phyloP scores from a whole-genome alignment of 192 early-diverging fungal species.

The Gonapodya prolifera region DNA sequence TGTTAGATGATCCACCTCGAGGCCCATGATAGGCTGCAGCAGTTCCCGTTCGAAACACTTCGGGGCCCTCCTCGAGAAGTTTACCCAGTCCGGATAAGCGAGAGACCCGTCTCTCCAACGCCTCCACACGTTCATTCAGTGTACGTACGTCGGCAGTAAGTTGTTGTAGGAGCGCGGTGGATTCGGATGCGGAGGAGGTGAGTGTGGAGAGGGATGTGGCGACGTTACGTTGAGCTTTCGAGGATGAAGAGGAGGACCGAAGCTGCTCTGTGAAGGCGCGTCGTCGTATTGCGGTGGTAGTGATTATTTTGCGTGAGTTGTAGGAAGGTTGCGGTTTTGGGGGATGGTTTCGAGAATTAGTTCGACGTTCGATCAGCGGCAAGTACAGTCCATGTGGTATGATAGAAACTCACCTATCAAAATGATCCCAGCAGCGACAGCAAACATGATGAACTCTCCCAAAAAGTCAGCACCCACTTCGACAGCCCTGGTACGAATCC shows the following conservation, averaged over 20 bases:
- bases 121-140: background rate
- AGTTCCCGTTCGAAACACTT: background rate
- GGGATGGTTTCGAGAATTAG: too few relatives aligned
- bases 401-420: background rate
- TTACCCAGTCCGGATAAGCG: background rate
- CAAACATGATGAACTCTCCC: background rate
- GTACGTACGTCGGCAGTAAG: background rate
- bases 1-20: too few relatives aligned
- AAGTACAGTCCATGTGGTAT: too few relatives aligned
- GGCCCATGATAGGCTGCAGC: background rate
- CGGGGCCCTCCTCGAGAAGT: background rate
- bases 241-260: background rate
- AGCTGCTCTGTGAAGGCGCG: background rate
- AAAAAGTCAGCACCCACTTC: slow-evolving; percentile 2
- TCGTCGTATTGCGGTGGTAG: too few relatives aligned
- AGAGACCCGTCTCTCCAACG: background rate
- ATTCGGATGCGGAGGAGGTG: background rate
- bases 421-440: background rate
- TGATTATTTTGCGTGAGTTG: too few relatives aligned
- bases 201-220: background rate
- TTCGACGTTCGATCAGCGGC: too few relatives aligned
- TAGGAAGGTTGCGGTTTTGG: too few relatives aligned
- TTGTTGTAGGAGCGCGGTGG: background rate
- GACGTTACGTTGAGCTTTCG: background rate
- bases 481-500: background rate